Evolutionary conservation across 2,329 filamentous ascomycete species (phyloP).

Genomic region (Scedosporium aurantiacum): DNA sequence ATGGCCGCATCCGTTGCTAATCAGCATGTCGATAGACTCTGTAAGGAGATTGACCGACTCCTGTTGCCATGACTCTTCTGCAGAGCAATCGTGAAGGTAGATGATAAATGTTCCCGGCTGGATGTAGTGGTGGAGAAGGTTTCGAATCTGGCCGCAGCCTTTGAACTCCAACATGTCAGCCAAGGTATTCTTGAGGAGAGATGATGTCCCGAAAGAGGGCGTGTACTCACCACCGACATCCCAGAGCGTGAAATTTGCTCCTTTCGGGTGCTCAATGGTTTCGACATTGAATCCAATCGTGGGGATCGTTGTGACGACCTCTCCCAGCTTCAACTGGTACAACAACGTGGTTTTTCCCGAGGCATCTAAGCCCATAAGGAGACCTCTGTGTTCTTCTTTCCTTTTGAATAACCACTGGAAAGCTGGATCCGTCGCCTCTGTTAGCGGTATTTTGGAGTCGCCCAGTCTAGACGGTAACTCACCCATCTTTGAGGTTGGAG

Average conservation of each 20-base stretch:
- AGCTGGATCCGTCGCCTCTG: not conserved
- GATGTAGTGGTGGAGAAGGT: slow-evolving; percentile 18
- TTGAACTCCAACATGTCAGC: not conserved
- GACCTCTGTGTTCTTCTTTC: not conserved
- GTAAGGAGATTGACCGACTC: slow-evolving; percentile 18
- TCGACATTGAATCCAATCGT: slow-evolving; percentile 96
- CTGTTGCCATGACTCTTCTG: slow-evolving; percentile 13
- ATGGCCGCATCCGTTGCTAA: slow-evolving; percentile 12
- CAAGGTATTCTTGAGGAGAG: not conserved
- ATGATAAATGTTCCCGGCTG: slow-evolving; percentile 15
- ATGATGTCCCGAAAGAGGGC: too few species aligned
- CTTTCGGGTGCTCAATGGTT: slow-evolving; percentile 37
- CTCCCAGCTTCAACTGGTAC: slow-evolving; percentile 76
- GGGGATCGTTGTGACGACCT: slow-evolving; percentile 87
- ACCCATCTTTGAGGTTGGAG: too few species aligned
- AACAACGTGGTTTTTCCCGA: slow-evolving; percentile 67
- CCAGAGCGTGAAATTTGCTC: slow-evolving; percentile 16
- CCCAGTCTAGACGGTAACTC: too few species aligned
- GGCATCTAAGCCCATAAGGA: slow-evolving; percentile 9
- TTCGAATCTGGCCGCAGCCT: slow-evolving; percentile 18
- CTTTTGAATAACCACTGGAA: not conserved
- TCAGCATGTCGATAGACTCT: slow-evolving; percentile 12
- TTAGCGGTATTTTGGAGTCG: not conserved
- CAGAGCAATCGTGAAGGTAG: slow-evolving; percentile 19
- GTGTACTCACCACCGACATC: slow-evolving; percentile 17